These are phyloP conservation scores for Inonotus hispidus DNA, from an alignment of 1,284 basidiomycete species.

Conservation along the genomic window DNA sequence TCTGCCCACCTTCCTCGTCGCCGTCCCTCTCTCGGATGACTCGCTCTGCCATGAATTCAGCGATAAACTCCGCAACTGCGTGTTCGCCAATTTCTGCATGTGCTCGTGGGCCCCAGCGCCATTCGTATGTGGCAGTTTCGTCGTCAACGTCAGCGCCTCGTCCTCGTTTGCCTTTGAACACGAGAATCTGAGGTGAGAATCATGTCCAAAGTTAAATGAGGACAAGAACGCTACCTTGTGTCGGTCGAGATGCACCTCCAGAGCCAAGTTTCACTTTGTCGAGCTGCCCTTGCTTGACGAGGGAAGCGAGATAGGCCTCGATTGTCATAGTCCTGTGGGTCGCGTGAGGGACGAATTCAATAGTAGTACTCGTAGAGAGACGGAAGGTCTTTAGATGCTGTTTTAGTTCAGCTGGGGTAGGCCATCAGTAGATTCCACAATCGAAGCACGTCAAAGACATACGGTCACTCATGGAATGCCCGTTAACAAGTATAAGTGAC, in stretches of 20 bases:
- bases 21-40: conserved; percentile 33
- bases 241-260: conserved; percentile 5
- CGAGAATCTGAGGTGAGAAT: not conserved
- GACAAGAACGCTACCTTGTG: conserved; percentile 9
- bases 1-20: conserved; percentile 34
- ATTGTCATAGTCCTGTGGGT: conserved; percentile 44
- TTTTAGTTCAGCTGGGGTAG: conserved; percentile 51
- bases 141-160: conserved; percentile 39
- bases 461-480: conserved; percentile 63
- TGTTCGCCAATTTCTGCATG: conserved; percentile 67
- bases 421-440: not conserved
- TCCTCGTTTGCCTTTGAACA: conserved; percentile 43
- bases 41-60: conserved; percentile 67
- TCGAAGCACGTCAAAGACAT: conserved; percentile 21
- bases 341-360: conserved; percentile 46
- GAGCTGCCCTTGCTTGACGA: conserved; percentile 63
- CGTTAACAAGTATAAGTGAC: conserved; percentile 65
- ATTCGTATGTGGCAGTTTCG: conserved; percentile 54
- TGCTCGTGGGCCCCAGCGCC: conserved; percentile 76
- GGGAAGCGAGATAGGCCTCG: conserved; percentile 50
- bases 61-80: conserved; percentile 57
- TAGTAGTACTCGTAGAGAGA: conserved; percentile 37
- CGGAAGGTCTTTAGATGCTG: conserved; percentile 56
- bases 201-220: no score
- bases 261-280: conserved; percentile 33